Evolutionary conservation across 2,329 filamentous ascomycete species (phyloP).

Genomic region (Cytospora mali): DNA sequence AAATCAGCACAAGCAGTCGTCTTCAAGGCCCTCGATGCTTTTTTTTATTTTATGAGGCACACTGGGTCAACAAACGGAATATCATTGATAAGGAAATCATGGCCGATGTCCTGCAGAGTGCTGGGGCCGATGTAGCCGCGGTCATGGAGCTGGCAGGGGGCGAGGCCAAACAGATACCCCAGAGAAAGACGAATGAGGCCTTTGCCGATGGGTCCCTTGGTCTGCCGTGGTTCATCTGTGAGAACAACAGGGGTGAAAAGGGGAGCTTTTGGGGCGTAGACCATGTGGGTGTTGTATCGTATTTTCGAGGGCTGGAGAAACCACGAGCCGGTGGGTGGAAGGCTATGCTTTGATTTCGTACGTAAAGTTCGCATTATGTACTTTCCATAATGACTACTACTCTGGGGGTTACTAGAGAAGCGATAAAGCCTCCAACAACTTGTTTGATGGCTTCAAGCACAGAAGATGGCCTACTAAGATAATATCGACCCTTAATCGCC

Average conservation of each 20-base stretch:
- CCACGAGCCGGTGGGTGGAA: conserved; percentile 36
- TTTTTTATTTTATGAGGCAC: conserved; percentile 38
- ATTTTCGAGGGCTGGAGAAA: conserved; percentile 39
- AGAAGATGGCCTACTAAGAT: no score
- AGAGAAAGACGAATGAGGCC: conserved; percentile 40
- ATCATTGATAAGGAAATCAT: conserved; percentile 37
- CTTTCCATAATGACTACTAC: no score
- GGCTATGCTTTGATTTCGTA: conserved; percentile 41
- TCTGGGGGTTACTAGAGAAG: no score
- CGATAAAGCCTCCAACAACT: no score
- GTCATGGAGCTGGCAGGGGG: conserved; percentile 34
- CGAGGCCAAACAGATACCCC: conserved; percentile 37
- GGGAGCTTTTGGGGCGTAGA: conserved; percentile 46
- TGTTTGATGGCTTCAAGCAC: no score
- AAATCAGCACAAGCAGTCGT: conserved; percentile 27
- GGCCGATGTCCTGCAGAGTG: conserved; percentile 33
- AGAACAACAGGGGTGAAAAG: conserved; percentile 35
- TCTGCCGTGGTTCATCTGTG: conserved; percentile 44
- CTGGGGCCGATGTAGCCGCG: conserved; percentile 33
- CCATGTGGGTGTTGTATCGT: conserved; percentile 41
- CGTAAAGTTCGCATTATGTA: no score
- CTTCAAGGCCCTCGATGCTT: conserved; percentile 36
- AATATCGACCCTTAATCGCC: no score
- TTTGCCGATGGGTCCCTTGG: conserved; percentile 43
- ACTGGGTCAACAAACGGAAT: conserved; percentile 38